phyloP scores from a whole-genome alignment of 768 basidiomycete species.

The Kwoniella mangroviensis region DNA sequence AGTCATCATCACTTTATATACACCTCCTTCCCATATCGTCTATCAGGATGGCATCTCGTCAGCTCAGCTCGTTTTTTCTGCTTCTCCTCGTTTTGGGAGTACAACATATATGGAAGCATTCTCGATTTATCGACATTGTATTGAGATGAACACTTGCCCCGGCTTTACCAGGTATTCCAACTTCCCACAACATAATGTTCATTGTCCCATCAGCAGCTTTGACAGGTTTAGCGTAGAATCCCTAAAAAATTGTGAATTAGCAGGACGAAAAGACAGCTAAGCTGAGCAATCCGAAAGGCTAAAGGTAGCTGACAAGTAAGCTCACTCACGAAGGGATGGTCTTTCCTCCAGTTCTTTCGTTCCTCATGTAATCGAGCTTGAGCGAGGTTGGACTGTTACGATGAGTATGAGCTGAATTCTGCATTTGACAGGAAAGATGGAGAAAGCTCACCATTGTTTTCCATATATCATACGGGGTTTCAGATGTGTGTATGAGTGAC shows the following conservation, averaged over 20 bases:
- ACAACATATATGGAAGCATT: too few species aligned
- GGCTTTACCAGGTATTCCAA: conserved; percentile 93
- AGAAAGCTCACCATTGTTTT: conserved; percentile 9
- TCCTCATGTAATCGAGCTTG: conserved; percentile 92
- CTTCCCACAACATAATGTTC: conserved; percentile 98
- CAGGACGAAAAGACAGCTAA: background rate
- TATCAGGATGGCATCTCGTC: conserved; percentile 56
- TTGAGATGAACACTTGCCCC: conserved; percentile 66
- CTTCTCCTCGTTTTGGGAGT: background rate
- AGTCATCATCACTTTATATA: conserved; percentile 88
- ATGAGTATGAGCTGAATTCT: background rate
- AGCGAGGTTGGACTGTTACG: conserved; percentile 45
- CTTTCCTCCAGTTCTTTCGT: conserved; percentile 98
- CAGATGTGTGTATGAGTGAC: too few species aligned
- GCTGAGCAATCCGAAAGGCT: background rate
- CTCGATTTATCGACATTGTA: too few species aligned
- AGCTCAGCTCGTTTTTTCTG: conserved; percentile 1
- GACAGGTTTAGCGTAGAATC: conserved; percentile 92
- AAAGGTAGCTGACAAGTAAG: background rate
- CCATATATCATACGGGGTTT: background rate
- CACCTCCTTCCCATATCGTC: conserved; percentile 97
- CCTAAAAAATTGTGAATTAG: conserved; percentile 62
- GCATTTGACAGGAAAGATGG: too few species aligned
- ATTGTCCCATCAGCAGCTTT: conserved; percentile 90
- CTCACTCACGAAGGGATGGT: conserved; percentile 90